Percentiles rank a stretch among this genome's conserved stretches.
Evolutionary conservation across 345 rosid genomes (phyloP).

Genomic region (Heritiera fomes): DNA sequence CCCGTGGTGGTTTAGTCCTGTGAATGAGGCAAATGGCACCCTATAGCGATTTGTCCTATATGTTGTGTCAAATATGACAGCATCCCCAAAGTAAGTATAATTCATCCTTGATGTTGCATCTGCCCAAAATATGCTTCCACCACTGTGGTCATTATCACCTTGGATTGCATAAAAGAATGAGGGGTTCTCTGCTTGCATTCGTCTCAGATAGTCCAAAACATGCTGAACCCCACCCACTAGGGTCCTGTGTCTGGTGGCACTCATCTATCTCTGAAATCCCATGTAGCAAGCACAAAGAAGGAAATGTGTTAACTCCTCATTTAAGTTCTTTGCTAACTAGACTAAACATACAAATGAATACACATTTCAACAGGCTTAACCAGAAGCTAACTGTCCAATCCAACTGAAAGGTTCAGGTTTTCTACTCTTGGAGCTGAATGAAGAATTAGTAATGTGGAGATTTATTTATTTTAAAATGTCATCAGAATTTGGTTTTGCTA

Average conservation of each 20-base stretch:
- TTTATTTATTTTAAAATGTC: background rate
- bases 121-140: conserved; percentile 45
- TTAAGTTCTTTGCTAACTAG: background rate
- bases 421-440: background rate
- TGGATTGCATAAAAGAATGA: conserved; percentile 40
- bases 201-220: conserved; percentile 50
- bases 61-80: conserved; percentile 48
- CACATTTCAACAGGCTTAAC: background rate
- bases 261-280: conserved; percentile 7
- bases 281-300: conserved; percentile 7
- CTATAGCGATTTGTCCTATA: conserved; percentile 46
- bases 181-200: conserved; percentile 43
- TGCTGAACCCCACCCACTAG: conserved; percentile 47
- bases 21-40: conserved; percentile 47
- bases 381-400: background rate
- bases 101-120: conserved; percentile 38
- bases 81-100: conserved; percentile 40
- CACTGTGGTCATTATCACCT: conserved; percentile 38
- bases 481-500: background rate
- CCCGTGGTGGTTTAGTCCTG: conserved; percentile 59
- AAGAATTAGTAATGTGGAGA: background rate
- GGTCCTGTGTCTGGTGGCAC: conserved; percentile 35
- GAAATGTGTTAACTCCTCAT: background rate
- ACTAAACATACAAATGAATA: background rate
- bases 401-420: background rate